Evolutionary conservation across 2,329 filamentous ascomycete species (phyloP).

Genomic region (Phyllosticta paracitricarpa): DNA sequence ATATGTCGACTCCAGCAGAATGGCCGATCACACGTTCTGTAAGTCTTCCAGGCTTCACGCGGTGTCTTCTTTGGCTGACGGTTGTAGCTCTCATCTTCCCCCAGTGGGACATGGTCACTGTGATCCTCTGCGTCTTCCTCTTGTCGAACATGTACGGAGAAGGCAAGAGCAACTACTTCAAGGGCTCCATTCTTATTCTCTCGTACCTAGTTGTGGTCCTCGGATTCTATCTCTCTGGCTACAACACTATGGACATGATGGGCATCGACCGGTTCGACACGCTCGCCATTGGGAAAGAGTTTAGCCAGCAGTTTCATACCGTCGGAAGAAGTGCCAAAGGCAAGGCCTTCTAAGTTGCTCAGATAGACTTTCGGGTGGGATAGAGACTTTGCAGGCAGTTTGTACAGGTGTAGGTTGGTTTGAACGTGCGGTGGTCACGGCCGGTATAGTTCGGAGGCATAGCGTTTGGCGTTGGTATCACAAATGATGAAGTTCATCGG

Average conservation of each 20-base stretch:
- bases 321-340: slow-evolving; percentile 1
- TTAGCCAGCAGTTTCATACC: slow-evolving; percentile 8
- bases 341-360: neutral
- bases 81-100: slow-evolving; percentile 71
- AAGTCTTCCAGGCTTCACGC: slow-evolving; percentile 17
- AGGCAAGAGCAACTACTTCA: slow-evolving; percentile 99
- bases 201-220: slow-evolving; percentile 87
- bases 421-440: neutral
- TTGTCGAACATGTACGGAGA: slow-evolving; percentile 97
- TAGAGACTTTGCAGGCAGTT: neutral
- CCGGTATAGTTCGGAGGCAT: neutral
- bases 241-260: slow-evolving; percentile 40
- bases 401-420: neutral
- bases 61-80: neutral
- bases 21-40: slow-evolving; percentile 58
- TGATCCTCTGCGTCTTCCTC: slow-evolving; percentile 91
- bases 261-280: slow-evolving; percentile 26
- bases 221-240: slow-evolving; percentile 80
- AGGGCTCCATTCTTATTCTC: slow-evolving; percentile 87
- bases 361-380: neutral
- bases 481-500: too few relatives aligned
- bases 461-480: neutral
- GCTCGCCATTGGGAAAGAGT: slow-evolving; percentile 21
- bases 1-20: slow-evolving; percentile 44
- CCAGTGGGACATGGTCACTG: slow-evolving; percentile 97